Percentiles rank a stretch among this genome's conserved stretches.
Evolutionary conservation across 1,284 basidiomycete genomes (phyloP).

Genomic region (Cutaneotrichosporon spelunceum): DNA sequence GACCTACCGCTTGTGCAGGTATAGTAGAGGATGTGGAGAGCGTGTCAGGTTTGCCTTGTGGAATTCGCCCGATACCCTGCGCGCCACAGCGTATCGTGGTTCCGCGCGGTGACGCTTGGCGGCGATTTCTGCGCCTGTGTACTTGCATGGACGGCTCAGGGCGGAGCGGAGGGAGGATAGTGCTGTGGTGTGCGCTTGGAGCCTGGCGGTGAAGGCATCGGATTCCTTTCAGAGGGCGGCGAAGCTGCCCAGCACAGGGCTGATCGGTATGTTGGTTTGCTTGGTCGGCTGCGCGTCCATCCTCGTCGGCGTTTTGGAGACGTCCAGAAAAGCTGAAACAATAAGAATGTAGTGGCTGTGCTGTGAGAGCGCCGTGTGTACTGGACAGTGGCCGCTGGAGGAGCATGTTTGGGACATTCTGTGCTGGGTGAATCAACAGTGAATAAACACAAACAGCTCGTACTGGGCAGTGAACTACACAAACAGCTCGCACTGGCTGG

Average conservation of each 20-base stretch:
- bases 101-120: not conserved
- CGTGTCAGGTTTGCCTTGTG: not conserved
- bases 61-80: not conserved
- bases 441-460: not conserved
- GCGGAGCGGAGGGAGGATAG: not conserved
- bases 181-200: not conserved
- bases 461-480: not conserved
- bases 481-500: not conserved
- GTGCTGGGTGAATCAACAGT: too few species aligned
- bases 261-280: not conserved
- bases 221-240: not conserved
- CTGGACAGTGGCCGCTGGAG: too few species aligned
- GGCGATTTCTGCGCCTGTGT: not conserved
- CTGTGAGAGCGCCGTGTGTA: too few species aligned
- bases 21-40: not conserved
- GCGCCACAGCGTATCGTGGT: not conserved
- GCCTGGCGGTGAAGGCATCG: not conserved
- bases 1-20: not conserved
- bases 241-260: not conserved
- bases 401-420: too few species aligned
- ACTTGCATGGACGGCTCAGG: not conserved
- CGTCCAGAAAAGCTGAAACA: too few species aligned
- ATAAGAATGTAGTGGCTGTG: too few species aligned
- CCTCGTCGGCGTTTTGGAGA: too few species aligned
- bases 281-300: too few species aligned